Percentiles rank a stretch among this genome's conserved stretches.
phyloP scores from a whole-genome alignment of 2,329 filamentous ascomycete genomes.

The Sarocladiaceae sp. region DNA sequence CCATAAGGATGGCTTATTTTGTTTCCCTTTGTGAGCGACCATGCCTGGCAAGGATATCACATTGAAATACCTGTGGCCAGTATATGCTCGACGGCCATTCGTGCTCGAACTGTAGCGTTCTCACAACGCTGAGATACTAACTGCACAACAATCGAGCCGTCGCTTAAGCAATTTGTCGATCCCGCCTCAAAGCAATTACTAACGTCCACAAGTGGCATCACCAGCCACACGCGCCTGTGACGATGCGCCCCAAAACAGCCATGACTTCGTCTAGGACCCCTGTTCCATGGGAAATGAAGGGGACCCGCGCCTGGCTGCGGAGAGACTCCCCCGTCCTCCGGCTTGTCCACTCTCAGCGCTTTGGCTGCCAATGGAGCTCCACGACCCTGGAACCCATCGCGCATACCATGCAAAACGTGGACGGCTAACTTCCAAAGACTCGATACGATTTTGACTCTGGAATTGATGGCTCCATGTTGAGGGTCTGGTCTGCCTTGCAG shows the following conservation, averaged over 20 bases:
- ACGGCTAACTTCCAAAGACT: background rate
- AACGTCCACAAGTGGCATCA: background rate
- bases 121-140: too few relatives aligned
- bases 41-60: too few relatives aligned
- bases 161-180: slow-evolving; percentile 1
- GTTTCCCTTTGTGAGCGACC: too few relatives aligned
- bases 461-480: background rate
- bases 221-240: background rate
- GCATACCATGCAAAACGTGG: background rate
- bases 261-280: background rate
- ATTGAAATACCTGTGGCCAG: too few relatives aligned
- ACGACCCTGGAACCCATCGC: background rate
- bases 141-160: too few relatives aligned
- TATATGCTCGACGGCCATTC: too few relatives aligned
- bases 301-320: slow-evolving; percentile 1
- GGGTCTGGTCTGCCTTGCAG: background rate
- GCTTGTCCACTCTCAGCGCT: background rate
- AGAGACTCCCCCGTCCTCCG: background rate
- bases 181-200: background rate
- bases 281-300: slow-evolving; percentile 9
- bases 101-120: too few relatives aligned
- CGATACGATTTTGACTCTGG: background rate
- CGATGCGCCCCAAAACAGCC: background rate
- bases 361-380: background rate
- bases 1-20: too few relatives aligned